Evolutionary conservation across 768 basidiomycete genomes (phyloP), one percentile per base, ranked within the genome.

Genomic region (Termitomyces sp.): DNA sequence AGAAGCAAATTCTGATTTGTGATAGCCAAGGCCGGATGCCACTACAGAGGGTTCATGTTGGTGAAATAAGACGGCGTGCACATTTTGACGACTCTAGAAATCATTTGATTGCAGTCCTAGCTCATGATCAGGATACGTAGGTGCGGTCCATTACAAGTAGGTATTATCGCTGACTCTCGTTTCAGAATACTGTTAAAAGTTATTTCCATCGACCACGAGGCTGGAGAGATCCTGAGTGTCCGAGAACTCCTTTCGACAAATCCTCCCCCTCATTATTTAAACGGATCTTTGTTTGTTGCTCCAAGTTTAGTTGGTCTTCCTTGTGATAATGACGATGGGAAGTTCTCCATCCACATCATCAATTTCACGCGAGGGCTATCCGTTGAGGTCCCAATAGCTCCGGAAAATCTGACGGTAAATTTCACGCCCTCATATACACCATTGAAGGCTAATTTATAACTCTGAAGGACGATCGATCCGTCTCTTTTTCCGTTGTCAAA

Each of bases 261-360:
- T 13, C 40, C 28, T 4, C 38, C 28, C 2, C 20, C 53, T 12
- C 18, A 30, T 3, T 30, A 54, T 8, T 0, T 20, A 6, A 7
- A 18, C 2, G 53, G 28, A 43, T 43, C 40, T 28, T 28, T 62
- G 23, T 64, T 64, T 44, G 36, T 62, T 35, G 46, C 38, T 47
- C 50, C 59, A 13, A 48, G 51, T 23, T 18, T 57, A 2, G 52
- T 62, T 20, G 63, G 61, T 32, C 20, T 62, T 16, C 51, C 60
- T 33, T 49, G 53, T 20, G 40, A 20, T 41, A 4, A 5, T 9
- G 43, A 43, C 5, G 46, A 61, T 38, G 32, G 30, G 33, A 32
- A 32, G 20, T 43, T 33, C 12, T 43, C 4, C 36, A 36, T 64
- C 12, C 57, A 50, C 16, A 55, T 50, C 12, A 46, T 59, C 20